These are phyloP conservation scores for Trichophyton rubrum DNA, from an alignment of 2,329 filamentous ascomycete genomes.

Conservation along the genomic window DNA sequence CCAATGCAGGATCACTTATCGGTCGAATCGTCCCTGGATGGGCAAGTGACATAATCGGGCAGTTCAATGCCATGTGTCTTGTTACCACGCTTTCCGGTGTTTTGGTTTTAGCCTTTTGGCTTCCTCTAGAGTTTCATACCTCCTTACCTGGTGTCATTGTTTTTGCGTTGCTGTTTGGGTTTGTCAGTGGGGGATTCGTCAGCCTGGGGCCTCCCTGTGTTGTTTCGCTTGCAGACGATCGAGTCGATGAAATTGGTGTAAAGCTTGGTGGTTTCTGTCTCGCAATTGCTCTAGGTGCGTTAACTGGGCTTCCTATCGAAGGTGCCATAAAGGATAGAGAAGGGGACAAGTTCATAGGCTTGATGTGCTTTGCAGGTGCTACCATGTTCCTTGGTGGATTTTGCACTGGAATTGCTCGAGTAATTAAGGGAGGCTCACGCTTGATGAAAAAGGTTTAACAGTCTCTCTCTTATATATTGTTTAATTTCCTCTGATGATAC, in stretches of 20 bases:
- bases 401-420: neutral
- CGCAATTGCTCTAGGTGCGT: neutral
- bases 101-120: constrained; percentile 8
- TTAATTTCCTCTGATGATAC: no score
- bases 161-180: constrained; percentile 6
- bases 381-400: neutral
- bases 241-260: constrained; percentile 4
- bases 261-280: constrained; percentile 1
- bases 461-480: neutral
- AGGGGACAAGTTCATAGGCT: neutral
- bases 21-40: constrained; percentile 3
- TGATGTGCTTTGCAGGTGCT: constrained; percentile 2
- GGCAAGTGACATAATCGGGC: constrained; percentile 6
- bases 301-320: neutral
- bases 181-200: constrained; percentile 9
- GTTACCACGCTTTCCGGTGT: constrained; percentile 4
- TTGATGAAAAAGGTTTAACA: neutral
- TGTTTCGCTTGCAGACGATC: constrained; percentile 7
- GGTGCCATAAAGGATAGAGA: neutral
- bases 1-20: neutral
- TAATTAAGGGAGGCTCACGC: neutral
- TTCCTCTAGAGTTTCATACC: constrained; percentile 6
- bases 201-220: constrained; percentile 7
- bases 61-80: constrained; percentile 8
- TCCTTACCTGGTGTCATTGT: constrained; percentile 3